Conservation (phyloP, 768 basidiomycete genomes). For the Russula lepida region DNA sequence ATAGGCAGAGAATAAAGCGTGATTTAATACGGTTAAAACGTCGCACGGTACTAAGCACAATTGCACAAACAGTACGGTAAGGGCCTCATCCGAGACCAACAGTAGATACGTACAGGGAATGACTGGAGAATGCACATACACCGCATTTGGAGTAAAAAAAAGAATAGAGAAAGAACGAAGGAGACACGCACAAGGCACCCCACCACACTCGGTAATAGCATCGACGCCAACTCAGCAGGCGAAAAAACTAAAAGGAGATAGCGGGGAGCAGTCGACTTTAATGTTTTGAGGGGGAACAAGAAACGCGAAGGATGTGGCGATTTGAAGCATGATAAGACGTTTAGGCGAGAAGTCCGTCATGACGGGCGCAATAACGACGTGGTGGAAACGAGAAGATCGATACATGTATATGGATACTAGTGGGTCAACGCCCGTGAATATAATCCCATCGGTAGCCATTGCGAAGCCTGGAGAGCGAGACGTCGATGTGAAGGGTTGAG, state of each 20-base stretch:
- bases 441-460: constrained; percentile 18
- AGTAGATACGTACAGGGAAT: constrained; percentile 21
- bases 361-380: constrained; percentile 16
- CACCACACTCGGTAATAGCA: not conserved
- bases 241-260: not conserved
- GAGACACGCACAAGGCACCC: constrained; percentile 11
- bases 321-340: constrained; percentile 6
- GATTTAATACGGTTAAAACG: constrained; percentile 15
- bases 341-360: constrained; percentile 11
- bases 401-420: constrained; percentile 23
- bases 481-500: constrained; percentile 9
- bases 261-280: constrained; percentile 4
- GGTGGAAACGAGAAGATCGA: constrained; percentile 17
- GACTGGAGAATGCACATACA: constrained; percentile 18
- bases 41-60: constrained; percentile 18
- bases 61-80: constrained; percentile 23
- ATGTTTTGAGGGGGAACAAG: constrained; percentile 8
- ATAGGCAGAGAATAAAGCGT: not conserved
- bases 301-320: constrained; percentile 9
- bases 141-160: constrained; percentile 10
- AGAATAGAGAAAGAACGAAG: constrained; percentile 4
- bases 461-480: constrained; percentile 11
- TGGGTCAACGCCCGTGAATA: constrained; percentile 22
- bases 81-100: constrained; percentile 10
- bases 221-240: constrained; percentile 7